Conservation (phyloP, 257 asterid species). For the Rubia yunnanensis region DNA sequence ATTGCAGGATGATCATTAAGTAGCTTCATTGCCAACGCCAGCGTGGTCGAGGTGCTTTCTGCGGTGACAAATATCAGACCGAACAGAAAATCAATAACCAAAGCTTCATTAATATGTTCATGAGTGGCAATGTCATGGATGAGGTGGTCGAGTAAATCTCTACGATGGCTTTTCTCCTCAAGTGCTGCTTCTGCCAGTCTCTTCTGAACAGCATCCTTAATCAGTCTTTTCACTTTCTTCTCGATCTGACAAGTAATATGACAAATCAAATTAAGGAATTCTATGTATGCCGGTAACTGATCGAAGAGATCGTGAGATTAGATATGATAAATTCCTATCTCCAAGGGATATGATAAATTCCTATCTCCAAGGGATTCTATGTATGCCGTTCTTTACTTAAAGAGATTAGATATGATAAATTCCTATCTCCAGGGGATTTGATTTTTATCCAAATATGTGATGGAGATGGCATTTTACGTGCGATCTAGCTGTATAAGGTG, state of each 20-base stretch:
- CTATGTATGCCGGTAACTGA: too few species aligned
- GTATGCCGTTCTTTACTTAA: too few species aligned
- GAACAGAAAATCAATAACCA: constrained; percentile 64
- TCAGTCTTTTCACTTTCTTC: constrained; percentile 54
- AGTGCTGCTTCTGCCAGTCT: constrained; percentile 31
- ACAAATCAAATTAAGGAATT: too few species aligned
- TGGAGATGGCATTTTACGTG: too few species aligned
- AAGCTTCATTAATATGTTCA: constrained; percentile 47
- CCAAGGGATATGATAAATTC: too few species aligned
- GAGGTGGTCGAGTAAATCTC: constrained; percentile 60
- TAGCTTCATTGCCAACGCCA: constrained; percentile 65
- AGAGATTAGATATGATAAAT: too few species aligned
- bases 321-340: too few species aligned
- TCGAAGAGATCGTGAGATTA: too few species aligned
- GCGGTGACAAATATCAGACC: constrained; percentile 62
- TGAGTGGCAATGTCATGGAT: constrained; percentile 49
- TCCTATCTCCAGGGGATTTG: too few species aligned
- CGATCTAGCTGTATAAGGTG: too few species aligned
- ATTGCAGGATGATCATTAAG: constrained; percentile 51
- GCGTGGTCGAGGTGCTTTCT: constrained; percentile 59
- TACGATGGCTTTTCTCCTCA: constrained; percentile 15
- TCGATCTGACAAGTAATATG: constrained; percentile 30
- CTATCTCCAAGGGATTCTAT: too few species aligned
- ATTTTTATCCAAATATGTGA: too few species aligned
- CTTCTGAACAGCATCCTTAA: constrained; percentile 42